These are phyloP conservation scores for Mycena rosella DNA, from an alignment of 768 basidiomycete genomes.

Conservation along the genomic window DNA sequence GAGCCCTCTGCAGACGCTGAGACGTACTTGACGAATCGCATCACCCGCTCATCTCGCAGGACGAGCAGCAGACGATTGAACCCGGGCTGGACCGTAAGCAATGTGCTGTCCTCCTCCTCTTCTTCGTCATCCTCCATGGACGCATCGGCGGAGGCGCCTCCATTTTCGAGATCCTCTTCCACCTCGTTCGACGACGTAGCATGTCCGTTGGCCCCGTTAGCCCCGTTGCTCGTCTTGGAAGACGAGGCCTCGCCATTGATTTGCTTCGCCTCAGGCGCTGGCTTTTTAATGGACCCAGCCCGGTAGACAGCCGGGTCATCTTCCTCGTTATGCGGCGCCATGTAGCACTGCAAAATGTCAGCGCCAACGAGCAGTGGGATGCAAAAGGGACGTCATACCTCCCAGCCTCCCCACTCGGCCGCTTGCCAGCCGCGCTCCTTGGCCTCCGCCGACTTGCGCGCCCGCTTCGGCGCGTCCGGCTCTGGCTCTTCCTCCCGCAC, in stretches of 20 bases:
- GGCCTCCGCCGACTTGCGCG: constrained; percentile 46
- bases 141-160: constrained; percentile 27
- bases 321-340: constrained; percentile 94
- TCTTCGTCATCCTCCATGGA: constrained; percentile 51
- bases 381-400: constrained; percentile 62
- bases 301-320: constrained; percentile 97
- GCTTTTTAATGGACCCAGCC: constrained; percentile 64
- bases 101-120: constrained; percentile 80
- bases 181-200: constrained; percentile 13
- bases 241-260: constrained; percentile 20
- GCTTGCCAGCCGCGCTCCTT: constrained; percentile 69
- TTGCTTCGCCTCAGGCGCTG: constrained; percentile 36
- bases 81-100: constrained; percentile 88
- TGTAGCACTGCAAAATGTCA: constrained; percentile 72
- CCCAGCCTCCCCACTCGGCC: constrained; percentile 94
- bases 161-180: constrained; percentile 29
- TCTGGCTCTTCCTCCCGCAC: constrained; percentile 49
- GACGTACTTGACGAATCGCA: constrained; percentile 96
- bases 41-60: constrained; percentile 91
- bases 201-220: constrained; percentile 35
- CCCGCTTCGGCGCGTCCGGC: constrained; percentile 44
- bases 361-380: constrained; percentile 11
- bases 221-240: constrained; percentile 30
- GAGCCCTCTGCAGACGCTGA: constrained; percentile 91
- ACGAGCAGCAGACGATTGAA: constrained; percentile 93